Evolutionary conservation across 2,329 filamentous ascomycete species (phyloP), one percentile per base, ranked within the genome.

Genomic region (Tothia fuscella): DNA sequence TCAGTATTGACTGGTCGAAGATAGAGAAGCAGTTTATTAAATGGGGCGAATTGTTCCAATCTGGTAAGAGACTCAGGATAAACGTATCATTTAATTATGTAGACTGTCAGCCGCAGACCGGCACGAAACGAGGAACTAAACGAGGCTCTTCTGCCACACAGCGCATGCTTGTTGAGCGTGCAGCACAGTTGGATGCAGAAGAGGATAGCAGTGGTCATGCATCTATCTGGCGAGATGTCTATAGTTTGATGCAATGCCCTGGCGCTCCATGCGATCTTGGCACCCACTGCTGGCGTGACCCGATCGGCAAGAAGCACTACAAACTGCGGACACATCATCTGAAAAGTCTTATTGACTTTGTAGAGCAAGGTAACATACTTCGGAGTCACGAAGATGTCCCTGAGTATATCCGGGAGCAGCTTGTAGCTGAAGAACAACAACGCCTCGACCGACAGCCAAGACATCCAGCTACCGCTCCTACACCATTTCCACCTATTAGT

Each of bases 201-300:
- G 31, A 52, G 22, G 41, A 38, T 4, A 9, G 22, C 14, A 49
- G 47, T 25, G 50, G 54, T 31, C 43, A 50, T 38, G 48, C 53
- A 36, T 51, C 53, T 17, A 39, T 51, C 46, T 60, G 49, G 53
- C 38, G 44, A n/a, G 44, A 55, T 29, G 51, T 61, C 6, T 61
- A 62, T 44, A 46, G 31, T 28, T 29, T 52, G 12, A 55, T 62
- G 44, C 53, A 49, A 20, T 62, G 52, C 38, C 51, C 51, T 38
- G 49, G 53, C 10, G 44, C 47, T 39, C 51, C 47, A 31, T 61
- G 50, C 43, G 33, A 53, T 32, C 46, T 49, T 32, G 51, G 53
- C 19, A 51, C 51, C 29, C 49, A 60, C 43, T 61, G 53, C 49
- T 63, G 51, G 57, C 46, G 49, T 30, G 53, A 61, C 43, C 53